Evolutionary conservation across 805 yeast genomes (phyloP).

Genomic region (Candida multigemmis): DNA sequence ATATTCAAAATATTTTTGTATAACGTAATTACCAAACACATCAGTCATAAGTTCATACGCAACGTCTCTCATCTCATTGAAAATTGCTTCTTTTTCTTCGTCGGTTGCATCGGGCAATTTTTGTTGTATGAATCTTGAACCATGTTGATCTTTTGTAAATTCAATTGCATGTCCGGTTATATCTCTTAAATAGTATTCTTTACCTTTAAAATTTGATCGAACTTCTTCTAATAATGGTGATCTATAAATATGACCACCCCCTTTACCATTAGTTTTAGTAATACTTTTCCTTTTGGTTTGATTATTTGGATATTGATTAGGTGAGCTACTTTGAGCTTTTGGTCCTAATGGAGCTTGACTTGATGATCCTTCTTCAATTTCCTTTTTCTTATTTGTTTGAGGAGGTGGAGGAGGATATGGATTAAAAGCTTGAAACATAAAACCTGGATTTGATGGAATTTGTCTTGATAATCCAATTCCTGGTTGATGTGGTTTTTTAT

Average conservation of each 20-base stretch:
- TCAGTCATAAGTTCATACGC: conserved; percentile 82
- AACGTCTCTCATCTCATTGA: conserved; percentile 71
- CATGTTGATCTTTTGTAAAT: conserved; percentile 93
- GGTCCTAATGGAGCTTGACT: conserved; percentile 1
- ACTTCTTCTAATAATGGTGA: conserved; percentile 82
- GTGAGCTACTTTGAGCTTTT: background rate
- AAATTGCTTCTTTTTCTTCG: conserved; percentile 70
- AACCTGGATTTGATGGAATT: conserved; percentile 24
- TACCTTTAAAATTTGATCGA: conserved; percentile 52
- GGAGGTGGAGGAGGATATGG: conserved; percentile 34
- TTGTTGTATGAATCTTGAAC: conserved; percentile 94
- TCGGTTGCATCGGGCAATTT: conserved; percentile 56
- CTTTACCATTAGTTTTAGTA: conserved; percentile 9
- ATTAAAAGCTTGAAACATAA: conserved; percentile 41
- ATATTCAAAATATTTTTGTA: conserved; percentile 85
- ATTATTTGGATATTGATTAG: background rate
- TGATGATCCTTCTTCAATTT: background rate
- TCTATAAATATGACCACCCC: conserved; percentile 47
- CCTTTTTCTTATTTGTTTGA: background rate
- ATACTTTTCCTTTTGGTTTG: background rate
- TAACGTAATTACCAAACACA: conserved; percentile 95
- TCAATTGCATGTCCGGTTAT: conserved; percentile 83
- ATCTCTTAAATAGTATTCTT: conserved; percentile 56
- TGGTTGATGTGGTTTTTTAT: conserved; percentile 3
- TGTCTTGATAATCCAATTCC: conserved; percentile 29